phyloP scores from a whole-genome alignment of 148 eudicot species.

The Polygonum maritimum region DNA sequence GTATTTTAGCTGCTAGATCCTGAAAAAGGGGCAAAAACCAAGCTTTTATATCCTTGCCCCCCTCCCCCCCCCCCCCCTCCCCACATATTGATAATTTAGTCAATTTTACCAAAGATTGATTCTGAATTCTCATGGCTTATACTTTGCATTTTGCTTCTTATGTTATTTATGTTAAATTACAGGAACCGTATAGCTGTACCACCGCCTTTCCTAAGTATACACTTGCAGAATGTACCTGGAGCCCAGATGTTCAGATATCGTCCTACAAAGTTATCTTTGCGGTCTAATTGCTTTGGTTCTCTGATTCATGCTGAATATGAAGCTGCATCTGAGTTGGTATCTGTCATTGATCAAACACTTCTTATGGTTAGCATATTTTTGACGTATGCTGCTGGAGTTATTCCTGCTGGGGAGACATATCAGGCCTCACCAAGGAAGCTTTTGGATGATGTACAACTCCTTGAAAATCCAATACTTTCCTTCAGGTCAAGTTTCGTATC shows the following conservation, averaged over 20 bases:
- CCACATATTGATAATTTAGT: not conserved
- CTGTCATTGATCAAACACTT: conserved; percentile 68
- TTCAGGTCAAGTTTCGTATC: conserved; percentile 69
- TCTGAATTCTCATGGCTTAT: not conserved
- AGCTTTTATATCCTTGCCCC: not conserved
- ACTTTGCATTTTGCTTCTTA: not conserved
- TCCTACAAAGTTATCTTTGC: conserved; percentile 19
- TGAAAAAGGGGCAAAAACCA: not conserved
- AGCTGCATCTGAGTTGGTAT: conserved; percentile 53
- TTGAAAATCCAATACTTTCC: conserved; percentile 37
- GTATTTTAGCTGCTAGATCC: not conserved
- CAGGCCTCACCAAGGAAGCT: conserved; percentile 24
- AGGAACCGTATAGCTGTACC: conserved; percentile 27
- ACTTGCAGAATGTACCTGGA: conserved; percentile 24
- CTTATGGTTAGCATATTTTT: conserved; percentile 66
- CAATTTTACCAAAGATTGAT: not conserved
- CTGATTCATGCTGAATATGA: conserved; percentile 40
- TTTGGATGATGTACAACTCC: conserved; percentile 24
- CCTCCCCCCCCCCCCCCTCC: too few species aligned
- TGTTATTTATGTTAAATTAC: not conserved
- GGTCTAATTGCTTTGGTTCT: conserved; percentile 51
- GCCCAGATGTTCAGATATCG: conserved; percentile 14
- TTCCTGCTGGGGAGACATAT: conserved; percentile 44
- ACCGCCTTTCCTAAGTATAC: conserved; percentile 22
- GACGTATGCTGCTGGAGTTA: conserved; percentile 81